These are phyloP conservation scores for Puccinia coronata DNA, from an alignment of 1,284 basidiomycete genomes.

Conservation along the genomic window DNA sequence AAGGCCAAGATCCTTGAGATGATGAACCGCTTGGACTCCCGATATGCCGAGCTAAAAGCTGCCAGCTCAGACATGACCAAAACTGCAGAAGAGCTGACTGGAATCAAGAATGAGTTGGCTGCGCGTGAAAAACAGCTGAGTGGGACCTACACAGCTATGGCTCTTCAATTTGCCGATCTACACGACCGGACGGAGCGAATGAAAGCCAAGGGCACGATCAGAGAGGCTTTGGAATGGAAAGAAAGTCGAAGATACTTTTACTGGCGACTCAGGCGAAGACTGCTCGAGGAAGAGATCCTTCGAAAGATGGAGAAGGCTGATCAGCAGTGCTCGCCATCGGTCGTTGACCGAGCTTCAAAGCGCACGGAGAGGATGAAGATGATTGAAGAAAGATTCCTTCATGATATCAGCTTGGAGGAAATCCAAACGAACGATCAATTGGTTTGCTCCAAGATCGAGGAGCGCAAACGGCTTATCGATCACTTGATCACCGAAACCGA, in stretches of 20 bases:
- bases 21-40: slow-evolving; percentile 89
- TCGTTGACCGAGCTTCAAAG: slow-evolving; percentile 18
- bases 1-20: slow-evolving; percentile 83
- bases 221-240: slow-evolving; percentile 67
- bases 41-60: slow-evolving; percentile 78
- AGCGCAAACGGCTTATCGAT: slow-evolving; percentile 14
- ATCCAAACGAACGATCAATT: slow-evolving; percentile 19
- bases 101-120: slow-evolving; percentile 67
- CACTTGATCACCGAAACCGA: slow-evolving; percentile 7
- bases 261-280: slow-evolving; percentile 76
- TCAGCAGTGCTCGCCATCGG: neutral
- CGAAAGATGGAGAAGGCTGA: slow-evolving; percentile 18
- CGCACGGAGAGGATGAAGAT: slow-evolving; percentile 20
- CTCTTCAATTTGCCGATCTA: slow-evolving; percentile 91
- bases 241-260: slow-evolving; percentile 80
- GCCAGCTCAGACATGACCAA: slow-evolving; percentile 74
- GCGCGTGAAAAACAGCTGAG: slow-evolving; percentile 79
- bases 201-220: slow-evolving; percentile 88
- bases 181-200: slow-evolving; percentile 89
- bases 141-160: slow-evolving; percentile 91
- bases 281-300: slow-evolving; percentile 56
- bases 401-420: slow-evolving; percentile 27
- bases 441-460: slow-evolving; percentile 31
- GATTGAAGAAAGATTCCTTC: slow-evolving; percentile 23
- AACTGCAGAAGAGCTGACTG: slow-evolving; percentile 64